Evolutionary conservation across 306 rosid species (phyloP).

Genomic region (Lathyrus sativus): DNA sequence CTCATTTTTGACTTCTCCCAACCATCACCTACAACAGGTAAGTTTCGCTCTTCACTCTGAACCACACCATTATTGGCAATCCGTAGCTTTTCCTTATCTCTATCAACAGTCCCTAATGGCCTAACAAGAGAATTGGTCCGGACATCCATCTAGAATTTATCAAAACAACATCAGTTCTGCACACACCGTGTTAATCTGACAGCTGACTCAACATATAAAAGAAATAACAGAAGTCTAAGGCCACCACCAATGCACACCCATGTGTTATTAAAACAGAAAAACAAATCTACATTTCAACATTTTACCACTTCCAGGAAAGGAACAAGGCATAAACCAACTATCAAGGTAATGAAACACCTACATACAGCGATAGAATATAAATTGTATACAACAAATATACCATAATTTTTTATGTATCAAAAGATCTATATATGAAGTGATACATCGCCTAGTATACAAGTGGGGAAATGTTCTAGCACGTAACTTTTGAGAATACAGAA

Average conservation of each 20-base stretch:
- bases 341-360: constrained; percentile 32
- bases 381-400: constrained; percentile 9
- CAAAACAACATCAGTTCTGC: constrained; percentile 41
- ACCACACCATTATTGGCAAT: constrained; percentile 64
- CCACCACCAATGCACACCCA: constrained; percentile 8
- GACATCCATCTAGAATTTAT: constrained; percentile 72
- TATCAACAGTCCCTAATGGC: constrained; percentile 75
- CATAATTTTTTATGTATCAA: neutral
- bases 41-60: constrained; percentile 81
- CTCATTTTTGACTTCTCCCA: constrained; percentile 98
- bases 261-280: constrained; percentile 26
- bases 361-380: constrained; percentile 16
- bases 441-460: constrained; percentile 12
- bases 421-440: constrained; percentile 14
- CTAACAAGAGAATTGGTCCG: constrained; percentile 74
- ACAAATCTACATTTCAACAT: neutral
- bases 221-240: constrained; percentile 30
- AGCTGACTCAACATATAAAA: constrained; percentile 34
- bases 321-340: constrained; percentile 27
- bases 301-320: constrained; percentile 24
- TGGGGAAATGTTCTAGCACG: constrained; percentile 20
- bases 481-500: constrained; percentile 35
- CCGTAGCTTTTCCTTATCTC: constrained; percentile 85
- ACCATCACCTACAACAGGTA: constrained; percentile 83
- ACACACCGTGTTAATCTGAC: constrained; percentile 26